These are phyloP conservation scores for Xerocomellus amylosporus DNA, from an alignment of 768 basidiomycete genomes.

Conservation along the genomic window DNA sequence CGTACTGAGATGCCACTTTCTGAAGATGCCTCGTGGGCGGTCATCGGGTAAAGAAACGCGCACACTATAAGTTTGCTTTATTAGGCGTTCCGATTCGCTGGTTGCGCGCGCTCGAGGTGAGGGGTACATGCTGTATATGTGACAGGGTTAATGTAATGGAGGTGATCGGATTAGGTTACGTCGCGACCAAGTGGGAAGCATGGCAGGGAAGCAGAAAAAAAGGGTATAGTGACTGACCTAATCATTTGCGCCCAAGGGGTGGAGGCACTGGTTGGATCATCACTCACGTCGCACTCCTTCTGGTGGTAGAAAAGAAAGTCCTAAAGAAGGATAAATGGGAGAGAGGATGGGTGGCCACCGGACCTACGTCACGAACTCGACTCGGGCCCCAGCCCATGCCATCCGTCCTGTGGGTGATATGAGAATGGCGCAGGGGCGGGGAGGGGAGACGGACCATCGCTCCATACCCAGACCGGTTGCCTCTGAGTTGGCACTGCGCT, in stretches of 20 bases:
- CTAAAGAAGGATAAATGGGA: conserved; percentile 26
- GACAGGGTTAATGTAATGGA: conserved; percentile 15
- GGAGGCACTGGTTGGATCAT: conserved; percentile 45
- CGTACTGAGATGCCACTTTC: conserved; percentile 55
- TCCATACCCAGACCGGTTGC: conserved; percentile 84
- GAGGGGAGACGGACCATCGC: conserved; percentile 52
- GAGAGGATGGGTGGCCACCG: background rate
- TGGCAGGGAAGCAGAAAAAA: conserved; percentile 3
- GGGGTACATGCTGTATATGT: conserved; percentile 34
- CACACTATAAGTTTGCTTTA: conserved; percentile 56
- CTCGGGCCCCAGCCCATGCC: conserved; percentile 86
- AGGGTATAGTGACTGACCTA: conserved; percentile 42
- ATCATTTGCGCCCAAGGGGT: conserved; percentile 77
- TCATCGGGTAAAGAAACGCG: conserved; percentile 46
- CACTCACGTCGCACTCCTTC: conserved; percentile 40
- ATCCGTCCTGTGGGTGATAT: conserved; percentile 42
- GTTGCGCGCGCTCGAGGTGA: conserved; percentile 40
- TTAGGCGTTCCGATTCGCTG: conserved; percentile 42
- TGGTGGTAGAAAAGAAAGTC: conserved; percentile 59
- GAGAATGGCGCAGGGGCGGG: background rate
- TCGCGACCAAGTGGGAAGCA: conserved; percentile 20
- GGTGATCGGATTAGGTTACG: conserved; percentile 34
- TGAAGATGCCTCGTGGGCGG: conserved; percentile 39
- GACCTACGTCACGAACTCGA: conserved; percentile 52
- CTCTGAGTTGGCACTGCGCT: conserved; percentile 80